Evolutionary conservation across 495 filamentous ascomycete species (phyloP).

Genomic region (Aspergillus sclerotiicarbonarius): DNA sequence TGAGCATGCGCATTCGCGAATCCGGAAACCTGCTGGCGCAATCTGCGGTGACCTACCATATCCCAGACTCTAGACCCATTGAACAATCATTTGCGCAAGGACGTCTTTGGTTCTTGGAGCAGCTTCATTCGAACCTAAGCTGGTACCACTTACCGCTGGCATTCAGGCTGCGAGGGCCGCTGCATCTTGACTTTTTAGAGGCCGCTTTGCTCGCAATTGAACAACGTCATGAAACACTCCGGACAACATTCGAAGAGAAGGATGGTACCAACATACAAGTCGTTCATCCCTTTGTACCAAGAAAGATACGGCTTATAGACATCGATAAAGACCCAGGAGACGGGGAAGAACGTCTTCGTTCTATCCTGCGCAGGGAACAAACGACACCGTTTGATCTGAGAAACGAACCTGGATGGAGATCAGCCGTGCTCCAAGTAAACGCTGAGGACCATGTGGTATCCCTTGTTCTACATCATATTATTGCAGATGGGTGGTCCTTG

Average conservation of each 20-base stretch:
- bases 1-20: not conserved
- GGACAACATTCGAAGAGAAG: not conserved
- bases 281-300: not conserved
- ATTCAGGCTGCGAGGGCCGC: not conserved
- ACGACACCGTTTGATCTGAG: slow-evolving; percentile 2
- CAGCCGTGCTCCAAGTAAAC: not conserved
- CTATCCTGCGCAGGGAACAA: not conserved
- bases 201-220: not conserved
- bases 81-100: slow-evolving; percentile 4
- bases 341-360: not conserved
- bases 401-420: slow-evolving; percentile 1
- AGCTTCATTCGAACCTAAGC: not conserved
- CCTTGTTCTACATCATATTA: slow-evolving; percentile 6
- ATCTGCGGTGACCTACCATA: not conserved
- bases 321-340: not conserved
- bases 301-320: not conserved
- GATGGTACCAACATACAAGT: not conserved
- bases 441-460: not conserved
- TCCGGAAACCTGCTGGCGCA: not conserved
- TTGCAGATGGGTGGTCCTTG: slow-evolving; percentile 4
- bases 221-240: not conserved
- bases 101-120: slow-evolving; percentile 2
- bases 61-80: not conserved
- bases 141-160: not conserved
- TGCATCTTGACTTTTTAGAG: slow-evolving; percentile 1